Evolutionary conservation across 768 basidiomycete genomes (phyloP), one percentile per base, ranked within the genome.

Genomic region (Boletus vermiculosoides): DNA sequence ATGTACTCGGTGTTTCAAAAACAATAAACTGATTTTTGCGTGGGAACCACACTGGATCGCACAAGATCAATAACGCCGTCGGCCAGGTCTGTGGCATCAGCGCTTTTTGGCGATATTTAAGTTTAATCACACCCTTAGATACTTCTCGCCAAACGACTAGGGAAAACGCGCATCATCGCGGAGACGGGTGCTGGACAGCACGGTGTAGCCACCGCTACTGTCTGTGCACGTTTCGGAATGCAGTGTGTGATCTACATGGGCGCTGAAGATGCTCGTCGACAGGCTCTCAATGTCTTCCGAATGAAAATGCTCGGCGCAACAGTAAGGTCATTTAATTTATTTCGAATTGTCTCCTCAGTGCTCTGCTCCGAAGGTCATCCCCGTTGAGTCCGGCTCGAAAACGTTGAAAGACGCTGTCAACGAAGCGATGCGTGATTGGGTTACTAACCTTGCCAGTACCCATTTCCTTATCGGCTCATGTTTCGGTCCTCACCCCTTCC

Each of bases 381-480:
- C 44, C n/a, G 33, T 45, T 5, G 33, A 53, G 44, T 23, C 44
- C 5, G 48, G 48, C 23, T 49, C 48, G 2, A 33, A 25, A 16
- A 48, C 52, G 1, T 30, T 48, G 45, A 47, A 54, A 39, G 52
- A 47, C 25, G 52, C 52, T 1, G 45, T 47, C 45, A 54, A 47
- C 20, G 52, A 54, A 48, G 52, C 52, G 13, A 48, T 48, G 52
- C 45, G 52, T 13, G 52, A 54, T 12, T 48, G 45, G 53, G 53
- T 49, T 8, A 54, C 53, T 9, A 39, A 39, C 31, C 48, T 51
- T 9, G 39, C 54, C 18, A 50, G 23, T 8, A 52, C 48, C 2
- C 49, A 55, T 51, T 55, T 41, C 13, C 54, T 55, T 10, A 16
- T 52, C n/a, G 45, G 53, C 10, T 54, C 53, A 4, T 54, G 53